phyloP scores from a whole-genome alignment of 208 protist species.

The Trypanosoma theileri region DNA sequence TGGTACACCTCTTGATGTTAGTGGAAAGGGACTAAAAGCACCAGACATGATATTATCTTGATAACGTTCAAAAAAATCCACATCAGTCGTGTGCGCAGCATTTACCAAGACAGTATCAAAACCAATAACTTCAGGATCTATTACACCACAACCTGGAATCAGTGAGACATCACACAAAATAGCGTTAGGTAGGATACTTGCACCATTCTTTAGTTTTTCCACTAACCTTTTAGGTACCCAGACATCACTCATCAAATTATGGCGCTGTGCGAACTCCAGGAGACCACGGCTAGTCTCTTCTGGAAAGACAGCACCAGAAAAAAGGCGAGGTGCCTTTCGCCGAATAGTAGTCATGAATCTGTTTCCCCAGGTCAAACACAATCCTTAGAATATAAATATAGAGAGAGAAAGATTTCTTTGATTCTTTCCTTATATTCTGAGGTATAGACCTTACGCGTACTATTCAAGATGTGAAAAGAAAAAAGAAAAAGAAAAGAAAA shows the following conservation, averaged over 20 bases:
- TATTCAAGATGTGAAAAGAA: too few relatives aligned
- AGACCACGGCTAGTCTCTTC: conserved; percentile 64
- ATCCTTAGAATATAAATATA: neutral
- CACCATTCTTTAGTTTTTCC: conserved; percentile 29
- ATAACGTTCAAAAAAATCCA: conserved; percentile 58
- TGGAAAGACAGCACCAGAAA: conserved; percentile 71
- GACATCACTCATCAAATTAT: conserved; percentile 56
- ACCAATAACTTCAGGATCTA: conserved; percentile 26
- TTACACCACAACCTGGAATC: conserved; percentile 23
- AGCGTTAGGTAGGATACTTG: conserved; percentile 62
- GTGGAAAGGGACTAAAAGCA: conserved; percentile 14
- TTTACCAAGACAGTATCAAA: conserved; percentile 67
- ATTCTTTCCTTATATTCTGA: too few relatives aligned
- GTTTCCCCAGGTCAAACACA: neutral
- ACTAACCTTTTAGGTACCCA: conserved; percentile 61
- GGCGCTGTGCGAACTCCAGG: conserved; percentile 47
- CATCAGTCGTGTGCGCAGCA: conserved; percentile 67
- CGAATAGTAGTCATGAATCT: conserved; percentile 8
- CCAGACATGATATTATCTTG: conserved; percentile 35
- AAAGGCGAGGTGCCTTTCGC: conserved; percentile 46
- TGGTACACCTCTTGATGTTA: conserved; percentile 31
- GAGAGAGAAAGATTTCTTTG: too few relatives aligned
- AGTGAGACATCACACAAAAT: conserved; percentile 61
- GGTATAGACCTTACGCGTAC: too few relatives aligned
- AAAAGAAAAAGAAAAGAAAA: too few relatives aligned